Conservation (phyloP, 2,329 filamentous ascomycete species). For the Aaosphaeria arxii region DNA sequence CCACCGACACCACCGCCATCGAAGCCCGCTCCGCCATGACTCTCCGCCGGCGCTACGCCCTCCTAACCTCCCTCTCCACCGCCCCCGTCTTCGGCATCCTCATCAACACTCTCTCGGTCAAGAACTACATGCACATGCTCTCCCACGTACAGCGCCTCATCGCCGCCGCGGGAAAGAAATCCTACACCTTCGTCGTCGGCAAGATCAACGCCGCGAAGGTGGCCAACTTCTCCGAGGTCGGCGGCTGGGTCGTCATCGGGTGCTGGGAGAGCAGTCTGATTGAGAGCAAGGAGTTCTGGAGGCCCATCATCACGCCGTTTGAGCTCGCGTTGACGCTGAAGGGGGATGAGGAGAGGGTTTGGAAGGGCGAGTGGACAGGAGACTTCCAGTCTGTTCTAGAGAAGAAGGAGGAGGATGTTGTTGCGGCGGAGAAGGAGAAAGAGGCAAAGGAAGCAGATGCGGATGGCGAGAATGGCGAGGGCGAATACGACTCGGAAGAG, state of each 20-base stretch:
- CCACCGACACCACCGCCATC: slow-evolving; percentile 37
- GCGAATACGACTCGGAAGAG: slow-evolving; percentile 65
- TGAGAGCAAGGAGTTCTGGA: slow-evolving; percentile 84
- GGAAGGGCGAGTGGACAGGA: slow-evolving; percentile 86
- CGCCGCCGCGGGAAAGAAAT: slow-evolving; percentile 80
- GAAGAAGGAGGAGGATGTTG: slow-evolving; percentile 15
- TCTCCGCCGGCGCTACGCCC: slow-evolving; percentile 83
- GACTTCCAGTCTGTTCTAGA: slow-evolving; percentile 72
- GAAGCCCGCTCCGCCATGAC: slow-evolving; percentile 51
- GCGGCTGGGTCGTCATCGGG: slow-evolving; percentile 94
- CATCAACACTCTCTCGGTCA: slow-evolving; percentile 90
- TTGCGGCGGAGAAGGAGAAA: slow-evolving; percentile 47
- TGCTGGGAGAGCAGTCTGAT: slow-evolving; percentile 97
- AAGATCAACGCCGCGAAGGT: slow-evolving; percentile 95
- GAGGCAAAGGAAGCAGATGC: slow-evolving; percentile 15
- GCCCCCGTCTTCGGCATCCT: slow-evolving; percentile 87
- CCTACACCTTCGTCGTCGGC: slow-evolving; percentile 92
- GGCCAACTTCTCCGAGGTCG: slow-evolving; percentile 93
- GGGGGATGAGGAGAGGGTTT: slow-evolving; percentile 72
- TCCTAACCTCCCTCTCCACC: slow-evolving; percentile 75
- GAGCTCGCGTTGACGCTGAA: slow-evolving; percentile 78
- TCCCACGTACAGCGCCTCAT: slow-evolving; percentile 71
- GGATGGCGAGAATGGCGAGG: slow-evolving; percentile 29
- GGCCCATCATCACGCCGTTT: slow-evolving; percentile 90
- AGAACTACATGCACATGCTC: slow-evolving; percentile 83